Percentiles rank a stretch among this genome's conserved stretches.
phyloP scores from a whole-genome alignment of 169 alveolate species.

The Eimeria maxima region DNA sequence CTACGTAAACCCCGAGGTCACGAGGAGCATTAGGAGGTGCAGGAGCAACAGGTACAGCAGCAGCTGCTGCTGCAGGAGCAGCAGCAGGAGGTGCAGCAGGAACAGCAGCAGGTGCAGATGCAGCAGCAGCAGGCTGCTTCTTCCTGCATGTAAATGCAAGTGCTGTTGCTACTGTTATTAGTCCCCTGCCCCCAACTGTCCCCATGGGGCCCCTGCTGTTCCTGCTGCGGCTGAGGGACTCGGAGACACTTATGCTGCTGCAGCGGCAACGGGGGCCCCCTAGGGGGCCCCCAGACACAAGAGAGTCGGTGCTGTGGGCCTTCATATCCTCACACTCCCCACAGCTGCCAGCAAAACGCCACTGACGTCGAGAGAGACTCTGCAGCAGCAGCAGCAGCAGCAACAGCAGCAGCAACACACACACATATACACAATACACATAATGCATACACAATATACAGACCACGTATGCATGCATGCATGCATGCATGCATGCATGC shows the following conservation, averaged over 20 bases:
- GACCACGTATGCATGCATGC: too few relatives aligned
- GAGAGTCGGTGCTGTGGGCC: constrained; percentile 30
- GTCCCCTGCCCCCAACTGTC: not conserved
- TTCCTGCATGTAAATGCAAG: not conserved
- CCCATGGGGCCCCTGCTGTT: not conserved
- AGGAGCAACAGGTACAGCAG: too few relatives aligned
- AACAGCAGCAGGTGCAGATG: not conserved
- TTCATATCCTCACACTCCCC: not conserved
- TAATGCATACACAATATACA: too few relatives aligned
- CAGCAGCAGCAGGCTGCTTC: not conserved
- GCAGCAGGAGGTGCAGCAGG: not conserved
- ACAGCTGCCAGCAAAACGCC: not conserved
- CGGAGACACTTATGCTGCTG: constrained; percentile 43
- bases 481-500: too few relatives aligned
- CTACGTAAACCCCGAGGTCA: constrained; percentile 13
- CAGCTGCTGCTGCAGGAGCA: too few relatives aligned
- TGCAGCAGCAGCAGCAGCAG: not conserved
- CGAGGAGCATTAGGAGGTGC: not conserved
- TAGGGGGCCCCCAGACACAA: not conserved
- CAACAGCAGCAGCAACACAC: not conserved
- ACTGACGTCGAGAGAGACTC: not conserved
- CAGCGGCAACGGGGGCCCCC: constrained; percentile 17
- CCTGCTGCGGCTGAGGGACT: constrained; percentile 58
- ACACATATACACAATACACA: too few relatives aligned
- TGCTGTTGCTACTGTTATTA: not conserved